Base-by-base conservation (phyloP, 306 rosid genomes). In the Cucurbita moschata region DNA sequence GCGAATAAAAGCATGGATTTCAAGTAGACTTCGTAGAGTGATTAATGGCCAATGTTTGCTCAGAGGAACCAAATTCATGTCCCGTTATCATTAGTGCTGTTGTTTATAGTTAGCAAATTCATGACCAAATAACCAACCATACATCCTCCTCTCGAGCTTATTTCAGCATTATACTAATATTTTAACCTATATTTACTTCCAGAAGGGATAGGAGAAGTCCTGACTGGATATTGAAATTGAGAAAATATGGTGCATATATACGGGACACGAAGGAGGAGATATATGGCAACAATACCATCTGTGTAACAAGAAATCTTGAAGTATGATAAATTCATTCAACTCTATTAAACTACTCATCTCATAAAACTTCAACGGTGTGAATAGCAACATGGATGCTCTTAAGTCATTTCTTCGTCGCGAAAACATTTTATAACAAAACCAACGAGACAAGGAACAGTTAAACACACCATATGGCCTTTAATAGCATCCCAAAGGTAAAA, bases 391-490 rank as follows among this genome's bases (percentile, higher is more conserved):
- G 52, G 55, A 46, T 67, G 72, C n/a, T 67, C 6, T 21, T 21
- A 67, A 19, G 55, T 44, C 5, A 46, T 21, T 67, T 67, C 39
- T 44, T 44, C n/a, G 18, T 37, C 40, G 40, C 3, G 40, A 67
- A 67, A 67, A 46, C 16, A 60, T 46, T 12, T 12, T 21, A 44
- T 12, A 21, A 46, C 37, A 50, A 15, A 50, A 70, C 3, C 26
- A 71, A 35, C 1, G n/a, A 53, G n/a, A 52, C 12, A 26, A 38
- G 21, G 52, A 73, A 66, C 30, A 15, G 60, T 73, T 21, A 77
- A 70, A 70, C 83, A 79, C 78, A 92, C 96, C 92, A 82, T 81
- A 23, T 83, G 69, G 82, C 70, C 39, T 69, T 83, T 87, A 78
- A 84, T 81, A 79, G 89, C 87, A 81, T 80, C 71, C 83, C 83